These are phyloP conservation scores for Daldinia childiae DNA, from an alignment of 495 filamentous ascomycete genomes.

Conservation along the genomic window DNA sequence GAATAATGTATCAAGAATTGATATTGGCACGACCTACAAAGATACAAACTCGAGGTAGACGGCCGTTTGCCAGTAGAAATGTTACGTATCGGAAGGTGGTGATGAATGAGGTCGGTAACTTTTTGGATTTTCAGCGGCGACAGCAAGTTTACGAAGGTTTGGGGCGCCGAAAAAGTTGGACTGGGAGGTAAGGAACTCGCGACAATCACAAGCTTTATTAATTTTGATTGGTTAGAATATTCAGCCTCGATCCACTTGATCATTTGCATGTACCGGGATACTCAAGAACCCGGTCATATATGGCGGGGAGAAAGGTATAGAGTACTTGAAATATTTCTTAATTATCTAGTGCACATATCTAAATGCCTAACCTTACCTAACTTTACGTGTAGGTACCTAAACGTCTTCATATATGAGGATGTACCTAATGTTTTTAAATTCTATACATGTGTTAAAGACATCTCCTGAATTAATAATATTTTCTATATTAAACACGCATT, in stretches of 20 bases:
- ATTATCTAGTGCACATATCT: background rate
- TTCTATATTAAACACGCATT: too few relatives aligned
- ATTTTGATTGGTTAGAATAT: conserved; percentile 17
- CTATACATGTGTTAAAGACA: too few relatives aligned
- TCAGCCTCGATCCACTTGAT: conserved; percentile 38
- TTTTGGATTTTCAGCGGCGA: conserved; percentile 34
- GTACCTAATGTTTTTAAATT: too few relatives aligned
- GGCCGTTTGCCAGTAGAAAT: conserved; percentile 19
- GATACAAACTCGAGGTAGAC: background rate
- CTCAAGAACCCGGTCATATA: background rate
- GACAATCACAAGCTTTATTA: conserved; percentile 32
- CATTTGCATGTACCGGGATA: conserved; percentile 23
- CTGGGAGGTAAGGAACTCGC: conserved; percentile 33
- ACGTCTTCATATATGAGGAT: background rate
- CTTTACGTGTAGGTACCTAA: conserved; percentile 1
- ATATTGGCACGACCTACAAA: conserved; percentile 10
- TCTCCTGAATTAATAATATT: too few relatives aligned
- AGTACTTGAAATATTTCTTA: background rate
- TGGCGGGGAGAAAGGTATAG: background rate
- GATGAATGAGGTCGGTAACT: conserved; percentile 21
- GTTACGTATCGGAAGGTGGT: background rate
- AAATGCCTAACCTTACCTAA: conserved; percentile 3
- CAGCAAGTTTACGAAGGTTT: conserved; percentile 36
- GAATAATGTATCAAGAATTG: conserved; percentile 24
- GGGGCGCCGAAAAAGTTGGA: conserved; percentile 36